These are phyloP conservation scores for Suillus lakei DNA, from an alignment of 768 basidiomycete genomes.

Conservation along the genomic window DNA sequence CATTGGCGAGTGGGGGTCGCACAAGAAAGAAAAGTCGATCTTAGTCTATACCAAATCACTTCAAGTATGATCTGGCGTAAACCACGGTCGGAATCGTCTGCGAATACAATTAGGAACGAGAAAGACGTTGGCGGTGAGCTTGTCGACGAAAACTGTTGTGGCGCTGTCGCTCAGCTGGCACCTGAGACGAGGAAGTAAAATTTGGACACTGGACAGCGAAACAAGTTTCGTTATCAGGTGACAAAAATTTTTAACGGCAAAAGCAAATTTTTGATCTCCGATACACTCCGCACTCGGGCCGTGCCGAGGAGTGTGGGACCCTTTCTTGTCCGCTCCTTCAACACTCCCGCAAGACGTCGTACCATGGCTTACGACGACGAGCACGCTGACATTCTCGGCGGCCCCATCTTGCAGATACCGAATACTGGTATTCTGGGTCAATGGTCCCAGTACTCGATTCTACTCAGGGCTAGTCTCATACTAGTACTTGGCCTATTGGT, in stretches of 20 bases:
- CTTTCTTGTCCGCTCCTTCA: conserved; percentile 26
- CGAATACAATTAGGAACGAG: not conserved
- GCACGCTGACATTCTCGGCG: conserved; percentile 74
- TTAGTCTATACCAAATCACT: not conserved
- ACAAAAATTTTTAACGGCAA: not conserved
- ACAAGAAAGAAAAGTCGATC: not conserved
- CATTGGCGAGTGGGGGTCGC: conserved; percentile 62
- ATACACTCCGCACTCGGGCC: conserved; percentile 12
- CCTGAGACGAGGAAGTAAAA: not conserved
- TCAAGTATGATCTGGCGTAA: not conserved
- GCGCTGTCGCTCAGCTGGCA: not conserved
- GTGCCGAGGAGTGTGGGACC: conserved; percentile 21
- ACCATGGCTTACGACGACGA: conserved; percentile 62
- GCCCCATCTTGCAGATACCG: conserved; percentile 48
- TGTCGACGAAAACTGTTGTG: not conserved
- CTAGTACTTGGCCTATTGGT: conserved; percentile 38
- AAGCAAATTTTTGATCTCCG: conserved; percentile 24
- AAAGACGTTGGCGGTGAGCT: not conserved
- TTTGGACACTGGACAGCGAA: not conserved
- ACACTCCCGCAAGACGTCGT: conserved; percentile 22
- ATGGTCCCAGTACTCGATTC: conserved; percentile 41
- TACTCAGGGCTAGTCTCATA: conserved; percentile 43
- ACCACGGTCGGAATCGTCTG: not conserved
- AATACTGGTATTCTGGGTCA: conserved; percentile 28
- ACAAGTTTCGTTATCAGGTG: not conserved